These are phyloP conservation scores for Kazachstania sp. DNA, from an alignment of 1,139 yeast genomes.

Conservation along the genomic window DNA sequence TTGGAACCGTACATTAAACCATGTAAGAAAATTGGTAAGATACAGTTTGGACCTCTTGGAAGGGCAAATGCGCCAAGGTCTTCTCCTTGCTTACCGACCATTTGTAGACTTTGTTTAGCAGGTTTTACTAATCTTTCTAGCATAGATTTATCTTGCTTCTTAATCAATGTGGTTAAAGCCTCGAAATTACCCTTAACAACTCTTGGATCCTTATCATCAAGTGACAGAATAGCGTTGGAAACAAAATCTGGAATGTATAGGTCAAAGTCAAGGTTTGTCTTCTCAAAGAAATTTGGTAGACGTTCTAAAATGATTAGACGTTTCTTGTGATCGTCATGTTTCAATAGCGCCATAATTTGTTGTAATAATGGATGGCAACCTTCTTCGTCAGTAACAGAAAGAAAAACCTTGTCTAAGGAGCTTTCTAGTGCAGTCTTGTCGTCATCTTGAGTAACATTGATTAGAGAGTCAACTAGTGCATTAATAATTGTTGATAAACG, in stretches of 20 bases:
- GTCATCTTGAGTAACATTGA: slow-evolving; percentile 33
- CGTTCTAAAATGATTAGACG: slow-evolving; percentile 63
- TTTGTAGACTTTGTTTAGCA: slow-evolving; percentile 60
- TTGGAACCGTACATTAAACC: slow-evolving; percentile 91
- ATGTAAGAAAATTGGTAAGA: slow-evolving; percentile 85
- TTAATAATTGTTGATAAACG: slow-evolving; percentile 65
- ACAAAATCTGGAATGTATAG: slow-evolving; percentile 71
- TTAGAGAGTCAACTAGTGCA: slow-evolving; percentile 57
- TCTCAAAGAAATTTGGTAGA: slow-evolving; percentile 60
- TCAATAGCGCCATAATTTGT: slow-evolving; percentile 66
- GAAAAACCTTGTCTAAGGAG: slow-evolving; percentile 59
- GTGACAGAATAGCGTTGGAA: slow-evolving; percentile 56
- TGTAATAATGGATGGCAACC: slow-evolving; percentile 82
- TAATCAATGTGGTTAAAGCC: slow-evolving; percentile 57
- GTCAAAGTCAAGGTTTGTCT: slow-evolving; percentile 61
- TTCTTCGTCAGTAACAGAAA: slow-evolving; percentile 68
- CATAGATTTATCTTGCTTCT: slow-evolving; percentile 64
- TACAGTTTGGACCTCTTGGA: slow-evolving; percentile 81
- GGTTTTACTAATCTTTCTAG: slow-evolving; percentile 73
- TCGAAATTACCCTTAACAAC: slow-evolving; percentile 66
- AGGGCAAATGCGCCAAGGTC: slow-evolving; percentile 66
- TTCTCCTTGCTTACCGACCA: slow-evolving; percentile 51
- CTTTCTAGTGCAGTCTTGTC: slow-evolving; percentile 38
- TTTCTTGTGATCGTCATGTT: slow-evolving; percentile 62
- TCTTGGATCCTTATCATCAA: slow-evolving; percentile 60